Base-by-base conservation (phyloP, 2,329 filamentous ascomycete species). In the Verticillium klebahnii region DNA sequence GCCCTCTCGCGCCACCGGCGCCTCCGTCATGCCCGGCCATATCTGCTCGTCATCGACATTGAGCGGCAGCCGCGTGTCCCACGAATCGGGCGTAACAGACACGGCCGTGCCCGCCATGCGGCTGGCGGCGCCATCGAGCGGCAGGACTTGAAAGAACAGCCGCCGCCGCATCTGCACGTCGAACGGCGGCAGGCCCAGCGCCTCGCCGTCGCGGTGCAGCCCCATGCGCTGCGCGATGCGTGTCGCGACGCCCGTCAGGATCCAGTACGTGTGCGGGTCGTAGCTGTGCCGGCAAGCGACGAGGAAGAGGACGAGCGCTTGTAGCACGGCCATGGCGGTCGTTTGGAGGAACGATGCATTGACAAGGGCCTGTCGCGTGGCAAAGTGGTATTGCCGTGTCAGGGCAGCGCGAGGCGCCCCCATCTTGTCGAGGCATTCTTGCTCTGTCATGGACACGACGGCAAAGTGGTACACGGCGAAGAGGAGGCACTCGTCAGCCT, bases 151-250 rank as follows among this genome's bases (percentile, higher is more conserved):
- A 80, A 80, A 86, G 78, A 81, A 80, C 14, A 85, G 72, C 56
- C 84, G 75, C 52, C 83, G 80, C 15, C 82, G 76, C 74, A 85
- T 78, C 68, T 86, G 80, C 0, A 77, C 77, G 57, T 86, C 81
- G 56, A 78, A 84, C 58, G 67, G 73, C 59, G 58, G 59, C 9
- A 75, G 34, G 62, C 67, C 64, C 0, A 72, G 63, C 11, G 73
- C 68, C 3, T 67, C 67, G 0, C 76, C 71, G 67, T 86, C 82
- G 59, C 69, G 76, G 58, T 85, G 77, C 9, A 86, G 70, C 1
- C 82, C 82, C 72, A 86, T 80, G 9, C 81, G 76, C 64, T 82
- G 78, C 1, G 80, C 82, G 54, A 84, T 81, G 45, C 83, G 81
- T 23, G 83, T 72, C 0, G 80, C 81, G 34, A 84, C 69, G 4